Base-by-base conservation (phyloP, 2,329 filamentous ascomycete genomes). In the Onygenales sp. region DNA sequence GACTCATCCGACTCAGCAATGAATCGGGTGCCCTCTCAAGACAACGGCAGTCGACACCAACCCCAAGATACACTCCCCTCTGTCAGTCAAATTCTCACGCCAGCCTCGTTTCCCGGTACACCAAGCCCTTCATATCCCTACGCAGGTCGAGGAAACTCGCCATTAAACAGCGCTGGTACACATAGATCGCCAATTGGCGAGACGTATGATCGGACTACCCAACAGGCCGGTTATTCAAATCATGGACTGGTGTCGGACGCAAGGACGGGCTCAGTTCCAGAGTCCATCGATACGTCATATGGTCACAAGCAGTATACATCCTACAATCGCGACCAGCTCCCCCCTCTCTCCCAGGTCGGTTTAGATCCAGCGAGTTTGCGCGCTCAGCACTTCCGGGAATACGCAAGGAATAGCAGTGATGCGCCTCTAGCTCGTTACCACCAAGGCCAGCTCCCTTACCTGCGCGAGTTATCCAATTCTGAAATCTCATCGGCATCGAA, bases 31-130 rank as follows among this genome's bases (percentile, higher is more conserved):
- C 11, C 49, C 2, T 33, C 49, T 32, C 39, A 43, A 36, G 7
- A 35, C 31, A 44, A 43, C n/a, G 43, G 17, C 46, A 48, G 33
- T 42, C 47, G 47, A 41, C 35, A 49, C 31, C 58, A 49, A 48
- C 54, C 51, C 32, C 64, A 58, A 13, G 64, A 68, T 50, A 66
- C 66, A 51, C 61, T 73, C 9, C 71, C 71, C 13, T 67, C 71
- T 7, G 69, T 73, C 38, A 69, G 68, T 43, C 68, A 72, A 54
- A 58, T 73, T 43, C 59, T 73, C 49, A 70, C 67, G 1, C 69
- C 69, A 2, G 58, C 57, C 11, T 58, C 64, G 13, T 61, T 59
- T 38, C 58, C 64, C 9, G 65, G 57, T 51, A 61, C 63, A 27
- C 58, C 64, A 39, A n/a, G 50, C 9, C 66, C 67, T 41, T 60